Evolutionary conservation across 805 yeast genomes (phyloP), one percentile per base, ranked within the genome.

Genomic region (Yamadazyma paraphyllophila): DNA sequence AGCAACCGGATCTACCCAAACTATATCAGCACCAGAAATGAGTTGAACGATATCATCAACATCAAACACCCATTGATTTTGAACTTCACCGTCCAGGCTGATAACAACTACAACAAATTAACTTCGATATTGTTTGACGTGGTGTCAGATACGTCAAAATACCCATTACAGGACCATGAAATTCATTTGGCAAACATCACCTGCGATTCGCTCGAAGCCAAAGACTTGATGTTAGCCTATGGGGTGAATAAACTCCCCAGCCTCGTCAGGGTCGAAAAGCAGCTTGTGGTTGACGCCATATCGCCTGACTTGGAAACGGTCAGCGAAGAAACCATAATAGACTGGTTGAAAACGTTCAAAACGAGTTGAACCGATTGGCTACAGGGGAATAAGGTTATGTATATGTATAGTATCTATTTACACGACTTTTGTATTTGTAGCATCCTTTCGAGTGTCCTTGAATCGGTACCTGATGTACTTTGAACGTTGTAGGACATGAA

Each of bases 81-180:
- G 55, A 84, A 88, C 61, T 88, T 88, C 65, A 85, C 90, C 1
- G 69, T 78, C 36, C 67, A 63, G n/a, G 88, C 88, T 8, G 88
- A 85, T 53, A 68, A 76, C 2, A 68, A 75, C 17, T 80, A 85
- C 49, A 81, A 84, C 58, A 73, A 74, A 48, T 72, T 85, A 32
- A 84, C 92, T 1, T 78, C 80, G 15, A 75, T 82, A 1, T 66
- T 88, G 48, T 82, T 61, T 46, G 58, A 61, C 29, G 48, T 61
- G 2, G 48, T 63, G 13, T 52, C 63, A 13, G 47, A 61, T 42
- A 53, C 54, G 42, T 45, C 43, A 12, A 56, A 51, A 29, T 62
- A 59, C 49, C 67, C 68, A 2, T 76, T 81, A 38, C 76, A 73
- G 37, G 72, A 76, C 46, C 45, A 39, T 32, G 60, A 65, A 4